Conservation (phyloP, 768 basidiomycete species). For the Wakefieldia striispora region DNA sequence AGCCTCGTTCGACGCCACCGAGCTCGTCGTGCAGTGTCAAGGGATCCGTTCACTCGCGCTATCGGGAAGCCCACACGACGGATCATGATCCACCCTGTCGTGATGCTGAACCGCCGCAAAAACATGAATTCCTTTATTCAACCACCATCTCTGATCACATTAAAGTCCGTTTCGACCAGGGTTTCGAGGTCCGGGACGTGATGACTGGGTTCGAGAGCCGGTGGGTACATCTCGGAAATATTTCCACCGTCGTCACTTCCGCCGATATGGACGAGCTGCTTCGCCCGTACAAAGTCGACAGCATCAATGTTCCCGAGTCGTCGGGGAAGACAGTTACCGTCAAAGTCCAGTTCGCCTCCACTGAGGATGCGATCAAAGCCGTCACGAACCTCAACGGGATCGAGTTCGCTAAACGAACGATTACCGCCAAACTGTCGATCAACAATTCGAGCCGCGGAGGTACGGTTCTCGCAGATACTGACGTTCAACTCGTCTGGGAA, state of each 20-base stretch:
- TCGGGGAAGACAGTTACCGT: conserved; percentile 28
- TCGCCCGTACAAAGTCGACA: conserved; percentile 40
- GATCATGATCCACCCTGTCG: neutral
- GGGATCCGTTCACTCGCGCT: neutral
- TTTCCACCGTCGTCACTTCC: conserved; percentile 39
- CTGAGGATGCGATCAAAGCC: conserved; percentile 53
- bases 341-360: conserved; percentile 46
- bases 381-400: conserved; percentile 48
- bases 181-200: conserved; percentile 57
- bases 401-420: conserved; percentile 34
- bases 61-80: neutral
- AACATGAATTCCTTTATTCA: conserved; percentile 20
- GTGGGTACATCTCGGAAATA: conserved; percentile 52
- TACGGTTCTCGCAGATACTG: conserved; percentile 49
- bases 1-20: neutral
- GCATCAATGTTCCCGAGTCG: conserved; percentile 33
- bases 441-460: conserved; percentile 34
- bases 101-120: conserved; percentile 2
- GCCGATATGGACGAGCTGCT: conserved; percentile 40
- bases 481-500: conserved; percentile 59
- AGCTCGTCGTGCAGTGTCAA: neutral
- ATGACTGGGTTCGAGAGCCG: conserved; percentile 69
- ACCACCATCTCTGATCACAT: conserved; percentile 53
- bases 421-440: conserved; percentile 48
- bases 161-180: conserved; percentile 53